Conservation (phyloP, 2,329 filamentous ascomycete species). For the Neonectria magnoliae region DNA sequence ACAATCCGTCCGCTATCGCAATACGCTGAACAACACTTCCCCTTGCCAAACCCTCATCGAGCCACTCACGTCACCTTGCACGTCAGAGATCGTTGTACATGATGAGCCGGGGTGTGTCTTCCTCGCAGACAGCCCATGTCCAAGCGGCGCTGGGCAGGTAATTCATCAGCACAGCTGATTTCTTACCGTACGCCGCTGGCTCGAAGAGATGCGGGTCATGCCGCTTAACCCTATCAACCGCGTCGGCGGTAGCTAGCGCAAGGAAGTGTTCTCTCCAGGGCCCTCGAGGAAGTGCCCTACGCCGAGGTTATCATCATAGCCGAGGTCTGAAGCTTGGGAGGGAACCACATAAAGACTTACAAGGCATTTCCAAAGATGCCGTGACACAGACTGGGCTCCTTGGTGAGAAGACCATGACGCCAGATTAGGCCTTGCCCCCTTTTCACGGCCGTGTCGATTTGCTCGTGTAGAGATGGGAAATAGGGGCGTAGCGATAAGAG, state of each 20-base stretch:
- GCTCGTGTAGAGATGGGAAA: conserved; percentile 63
- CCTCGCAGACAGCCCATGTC: conserved; percentile 49
- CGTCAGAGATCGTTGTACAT: conserved; percentile 50
- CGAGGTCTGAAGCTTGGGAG: conserved; percentile 22
- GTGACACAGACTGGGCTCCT: conserved; percentile 73
- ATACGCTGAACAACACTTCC: not conserved
- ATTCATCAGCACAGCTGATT: conserved; percentile 46
- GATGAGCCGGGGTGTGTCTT: conserved; percentile 48
- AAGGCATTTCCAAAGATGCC: conserved; percentile 73
- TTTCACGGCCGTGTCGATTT: conserved; percentile 62
- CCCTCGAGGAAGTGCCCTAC: conserved; percentile 46
- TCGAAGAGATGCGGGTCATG: conserved; percentile 48
- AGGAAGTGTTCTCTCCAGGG: conserved; percentile 63
- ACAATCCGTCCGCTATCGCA: conserved; percentile 26
- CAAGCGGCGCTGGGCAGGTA: conserved; percentile 52
- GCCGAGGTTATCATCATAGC: conserved; percentile 32
- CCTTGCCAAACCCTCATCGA: conserved; percentile 5
- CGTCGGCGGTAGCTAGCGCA: conserved; percentile 64
- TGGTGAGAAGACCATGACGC: conserved; percentile 68
- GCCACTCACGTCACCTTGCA: conserved; percentile 14
- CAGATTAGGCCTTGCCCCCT: conserved; percentile 64
- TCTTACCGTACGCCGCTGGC: conserved; percentile 50
- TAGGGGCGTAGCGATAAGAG: conserved; percentile 64
- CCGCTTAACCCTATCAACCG: conserved; percentile 58
- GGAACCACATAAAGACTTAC: conserved; percentile 49